Evolutionary conservation across 768 basidiomycete genomes (phyloP).

Genomic region (Boletus tylopilopsis): DNA sequence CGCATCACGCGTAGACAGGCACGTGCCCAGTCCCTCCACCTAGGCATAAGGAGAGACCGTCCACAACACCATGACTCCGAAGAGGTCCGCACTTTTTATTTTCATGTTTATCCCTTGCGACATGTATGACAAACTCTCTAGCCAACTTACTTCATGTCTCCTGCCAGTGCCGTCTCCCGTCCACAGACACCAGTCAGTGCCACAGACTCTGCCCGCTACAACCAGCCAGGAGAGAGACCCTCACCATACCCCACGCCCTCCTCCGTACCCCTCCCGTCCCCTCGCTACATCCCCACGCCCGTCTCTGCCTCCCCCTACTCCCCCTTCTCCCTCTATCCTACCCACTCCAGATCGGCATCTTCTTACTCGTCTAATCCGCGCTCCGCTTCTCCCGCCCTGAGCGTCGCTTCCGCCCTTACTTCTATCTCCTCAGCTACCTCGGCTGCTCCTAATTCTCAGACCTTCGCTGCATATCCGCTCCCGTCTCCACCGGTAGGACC

Average conservation of each 20-base stretch:
- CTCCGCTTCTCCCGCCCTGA: constrained; percentile 60
- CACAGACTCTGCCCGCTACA: constrained; percentile 31
- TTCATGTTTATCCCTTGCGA: background rate
- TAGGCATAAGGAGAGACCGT: constrained; percentile 31
- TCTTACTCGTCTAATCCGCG: constrained; percentile 46
- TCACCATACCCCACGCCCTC: constrained; percentile 27
- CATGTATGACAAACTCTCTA: constrained; percentile 16
- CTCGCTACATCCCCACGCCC: constrained; percentile 45
- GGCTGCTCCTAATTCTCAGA: constrained; percentile 26
- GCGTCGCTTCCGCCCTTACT: constrained; percentile 50
- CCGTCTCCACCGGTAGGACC: constrained; percentile 27
- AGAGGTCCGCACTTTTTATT: constrained; percentile 21
- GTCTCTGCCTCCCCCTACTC: constrained; percentile 44
- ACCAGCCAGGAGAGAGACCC: constrained; percentile 30
- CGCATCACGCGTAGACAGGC: constrained; percentile 47
- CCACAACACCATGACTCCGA: constrained; percentile 25
- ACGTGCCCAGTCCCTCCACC: constrained; percentile 34
- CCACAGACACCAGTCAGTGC: constrained; percentile 37
- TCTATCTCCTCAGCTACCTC: constrained; percentile 45
- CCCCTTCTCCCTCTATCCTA: constrained; percentile 40
- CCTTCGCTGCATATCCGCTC: constrained; percentile 29
- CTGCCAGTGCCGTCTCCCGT: constrained; percentile 34
- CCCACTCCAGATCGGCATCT: constrained; percentile 46
- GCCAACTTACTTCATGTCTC: constrained; percentile 35
- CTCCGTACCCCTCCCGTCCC: constrained; percentile 34